Percentiles rank a stretch among this genome's conserved stretches.
phyloP scores from a whole-genome alignment of 805 yeast species.

The Saccharomyces jurei region DNA sequence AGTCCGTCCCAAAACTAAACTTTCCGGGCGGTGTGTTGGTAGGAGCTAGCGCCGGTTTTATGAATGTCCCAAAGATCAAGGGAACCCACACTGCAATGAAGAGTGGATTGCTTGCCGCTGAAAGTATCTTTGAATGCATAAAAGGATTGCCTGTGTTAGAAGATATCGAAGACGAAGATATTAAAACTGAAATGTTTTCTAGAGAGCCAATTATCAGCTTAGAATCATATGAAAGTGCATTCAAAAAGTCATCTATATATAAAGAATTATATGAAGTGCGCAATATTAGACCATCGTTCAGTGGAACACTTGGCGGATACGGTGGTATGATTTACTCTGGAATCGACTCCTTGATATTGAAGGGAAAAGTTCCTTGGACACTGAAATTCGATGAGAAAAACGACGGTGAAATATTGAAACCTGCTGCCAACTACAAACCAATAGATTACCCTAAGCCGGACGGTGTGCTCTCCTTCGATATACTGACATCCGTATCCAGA shows the following conservation, averaged over 20 bases:
- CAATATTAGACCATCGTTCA: conserved; percentile 88
- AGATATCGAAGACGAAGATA: conserved; percentile 27
- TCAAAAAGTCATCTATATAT: conserved; percentile 75
- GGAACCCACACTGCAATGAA: conserved; percentile 98
- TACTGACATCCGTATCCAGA: conserved; percentile 88
- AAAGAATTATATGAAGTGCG: conserved; percentile 79
- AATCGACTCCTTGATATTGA: conserved; percentile 64
- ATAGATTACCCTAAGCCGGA: conserved; percentile 95
- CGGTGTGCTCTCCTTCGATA: conserved; percentile 83
- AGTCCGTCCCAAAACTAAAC: conserved; percentile 79
- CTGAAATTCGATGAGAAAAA: conserved; percentile 50
- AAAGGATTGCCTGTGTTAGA: conserved; percentile 36
- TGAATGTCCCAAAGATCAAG: conserved; percentile 95
- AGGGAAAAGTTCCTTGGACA: conserved; percentile 86
- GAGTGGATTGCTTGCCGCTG: conserved; percentile 93
- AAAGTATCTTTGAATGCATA: conserved; percentile 53
- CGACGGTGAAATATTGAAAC: conserved; percentile 64
- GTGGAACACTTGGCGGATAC: conserved; percentile 59
- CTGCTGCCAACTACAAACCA: conserved; percentile 57
- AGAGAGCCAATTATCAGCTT: conserved; percentile 41
- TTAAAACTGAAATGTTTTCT: conserved; percentile 23
- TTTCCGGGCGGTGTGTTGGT: conserved; percentile 96
- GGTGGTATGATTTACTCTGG: conserved; percentile 87
- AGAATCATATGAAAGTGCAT: conserved; percentile 51
- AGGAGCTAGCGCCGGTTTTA: conserved; percentile 93